phyloP scores from a whole-genome alignment of 2,329 filamentous ascomycete species.

The Cladosporium sp. region DNA sequence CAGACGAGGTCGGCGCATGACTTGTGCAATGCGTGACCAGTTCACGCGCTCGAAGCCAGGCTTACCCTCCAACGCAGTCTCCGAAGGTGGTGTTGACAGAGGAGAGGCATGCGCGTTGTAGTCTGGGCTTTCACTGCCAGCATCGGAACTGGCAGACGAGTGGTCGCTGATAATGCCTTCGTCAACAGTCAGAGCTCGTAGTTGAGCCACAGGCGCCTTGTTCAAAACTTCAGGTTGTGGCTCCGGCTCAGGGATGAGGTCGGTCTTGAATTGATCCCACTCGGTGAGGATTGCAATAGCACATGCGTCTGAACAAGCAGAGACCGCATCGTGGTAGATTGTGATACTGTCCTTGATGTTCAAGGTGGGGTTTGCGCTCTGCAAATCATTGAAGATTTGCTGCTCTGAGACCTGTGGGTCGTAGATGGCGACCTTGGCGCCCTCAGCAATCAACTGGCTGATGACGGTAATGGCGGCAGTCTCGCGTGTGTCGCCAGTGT shows the following conservation, averaged over 20 bases:
- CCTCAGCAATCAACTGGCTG: constrained; percentile 62
- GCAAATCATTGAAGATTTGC: constrained; percentile 34
- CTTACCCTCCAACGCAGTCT: constrained; percentile 10
- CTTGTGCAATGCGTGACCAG: constrained; percentile 30
- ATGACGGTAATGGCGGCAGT: constrained; percentile 68
- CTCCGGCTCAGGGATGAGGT: constrained; percentile 7
- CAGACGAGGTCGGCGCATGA: constrained; percentile 32
- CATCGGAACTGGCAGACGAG: constrained; percentile 14
- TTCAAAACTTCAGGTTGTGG: not conserved
- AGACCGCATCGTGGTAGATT: constrained; percentile 32
- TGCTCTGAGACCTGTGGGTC: constrained; percentile 53
- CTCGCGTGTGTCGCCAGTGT: constrained; percentile 73
- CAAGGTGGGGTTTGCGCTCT: constrained; percentile 23
- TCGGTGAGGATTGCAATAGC: constrained; percentile 35
- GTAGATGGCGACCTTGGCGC: constrained; percentile 61
- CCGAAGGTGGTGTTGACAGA: constrained; percentile 21
- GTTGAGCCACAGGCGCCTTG: not conserved
- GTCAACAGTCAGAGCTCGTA: constrained; percentile 16
- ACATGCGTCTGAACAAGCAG: constrained; percentile 32
- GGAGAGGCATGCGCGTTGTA: constrained; percentile 16
- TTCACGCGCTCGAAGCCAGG: constrained; percentile 13
- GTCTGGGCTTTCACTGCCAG: constrained; percentile 15
- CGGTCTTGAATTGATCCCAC: constrained; percentile 35
- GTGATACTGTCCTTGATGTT: constrained; percentile 28
- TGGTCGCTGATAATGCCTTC: constrained; percentile 18